Conservation (phyloP, 73 alveolate genomes). For the Breviolum minutum region DNA sequence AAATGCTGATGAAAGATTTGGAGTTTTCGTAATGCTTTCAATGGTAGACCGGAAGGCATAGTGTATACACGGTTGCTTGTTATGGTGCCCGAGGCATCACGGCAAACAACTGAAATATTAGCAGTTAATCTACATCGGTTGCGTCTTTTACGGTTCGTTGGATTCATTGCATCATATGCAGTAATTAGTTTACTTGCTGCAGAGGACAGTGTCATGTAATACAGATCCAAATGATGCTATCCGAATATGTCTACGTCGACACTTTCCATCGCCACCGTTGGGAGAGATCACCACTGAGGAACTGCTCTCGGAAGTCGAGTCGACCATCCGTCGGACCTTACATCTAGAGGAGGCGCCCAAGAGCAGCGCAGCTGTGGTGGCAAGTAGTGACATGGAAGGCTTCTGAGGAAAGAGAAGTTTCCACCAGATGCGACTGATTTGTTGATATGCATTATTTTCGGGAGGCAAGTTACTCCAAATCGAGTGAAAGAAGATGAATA, state of each 20-base stretch:
- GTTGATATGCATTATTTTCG: neutral
- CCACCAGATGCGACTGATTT: neutral
- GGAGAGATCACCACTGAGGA: neutral
- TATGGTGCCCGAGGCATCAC: too few relatives aligned
- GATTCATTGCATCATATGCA: too few relatives aligned
- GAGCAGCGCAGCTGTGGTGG: neutral
- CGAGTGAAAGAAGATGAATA: too few relatives aligned
- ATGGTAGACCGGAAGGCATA: too few relatives aligned
- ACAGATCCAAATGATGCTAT: too few relatives aligned
- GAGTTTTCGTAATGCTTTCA: neutral
- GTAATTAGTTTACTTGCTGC: too few relatives aligned
- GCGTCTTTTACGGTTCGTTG: too few relatives aligned
- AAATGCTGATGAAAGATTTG: neutral
- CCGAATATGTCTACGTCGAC: neutral
- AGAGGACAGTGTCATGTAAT: too few relatives aligned
- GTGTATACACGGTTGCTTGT: too few relatives aligned
- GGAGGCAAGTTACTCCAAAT: too few relatives aligned
- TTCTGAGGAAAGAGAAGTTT: neutral
- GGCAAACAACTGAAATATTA: too few relatives aligned
- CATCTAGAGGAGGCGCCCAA: neutral
- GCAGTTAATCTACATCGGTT: too few relatives aligned
- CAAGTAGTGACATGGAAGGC: neutral
- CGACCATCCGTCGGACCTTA: slow-evolving; percentile 43
- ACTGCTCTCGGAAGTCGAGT: slow-evolving; percentile 15
- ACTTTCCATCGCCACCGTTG: neutral